Evolutionary conservation across 352 stramenopile genomes (phyloP).

Genomic region (Globisporangium canariense): DNA sequence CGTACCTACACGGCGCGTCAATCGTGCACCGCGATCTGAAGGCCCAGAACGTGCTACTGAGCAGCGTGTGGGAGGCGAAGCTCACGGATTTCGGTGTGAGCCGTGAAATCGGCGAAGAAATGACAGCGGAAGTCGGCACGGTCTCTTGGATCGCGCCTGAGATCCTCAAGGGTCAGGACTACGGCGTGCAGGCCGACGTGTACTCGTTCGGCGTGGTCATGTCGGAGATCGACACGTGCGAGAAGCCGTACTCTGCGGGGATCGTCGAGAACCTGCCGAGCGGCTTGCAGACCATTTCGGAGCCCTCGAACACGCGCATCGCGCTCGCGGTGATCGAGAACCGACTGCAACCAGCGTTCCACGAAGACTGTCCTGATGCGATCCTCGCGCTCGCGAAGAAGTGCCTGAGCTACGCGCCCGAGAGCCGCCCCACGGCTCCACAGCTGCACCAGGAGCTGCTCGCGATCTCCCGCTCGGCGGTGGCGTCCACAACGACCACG

Average conservation of each 20-base stretch:
- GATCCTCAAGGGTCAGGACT: slow-evolving; percentile 43
- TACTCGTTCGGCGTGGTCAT: slow-evolving; percentile 59
- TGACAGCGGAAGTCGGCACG: slow-evolving; percentile 54
- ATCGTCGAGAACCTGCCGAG: slow-evolving; percentile 9
- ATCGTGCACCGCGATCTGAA: slow-evolving; percentile 65
- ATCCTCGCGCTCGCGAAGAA: slow-evolving; percentile 28
- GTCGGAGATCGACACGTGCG: slow-evolving; percentile 47
- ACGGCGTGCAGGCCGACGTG: slow-evolving; percentile 47
- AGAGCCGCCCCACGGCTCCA: background rate
- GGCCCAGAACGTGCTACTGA: slow-evolving; percentile 53
- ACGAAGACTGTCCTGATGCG: slow-evolving; percentile 29
- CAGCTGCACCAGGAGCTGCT: slow-evolving; percentile 15
- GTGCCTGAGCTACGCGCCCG: slow-evolving; percentile 15
- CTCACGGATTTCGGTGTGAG: slow-evolving; percentile 34
- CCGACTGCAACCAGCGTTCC: slow-evolving; percentile 32
- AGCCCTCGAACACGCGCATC: slow-evolving; percentile 36
- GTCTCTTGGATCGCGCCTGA: slow-evolving; percentile 55
- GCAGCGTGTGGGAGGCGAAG: slow-evolving; percentile 24
- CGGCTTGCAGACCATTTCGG: slow-evolving; percentile 10
- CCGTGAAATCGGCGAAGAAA: slow-evolving; percentile 26
- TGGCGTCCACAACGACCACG: background rate
- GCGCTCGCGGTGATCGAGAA: slow-evolving; percentile 43
- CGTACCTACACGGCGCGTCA: slow-evolving; percentile 31
- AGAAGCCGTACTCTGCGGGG: slow-evolving; percentile 35
- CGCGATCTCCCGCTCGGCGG: slow-evolving; percentile 3